Evolutionary conservation across 2,329 filamentous ascomycete species (phyloP).

Genomic region (Lachnellula hyalina): DNA sequence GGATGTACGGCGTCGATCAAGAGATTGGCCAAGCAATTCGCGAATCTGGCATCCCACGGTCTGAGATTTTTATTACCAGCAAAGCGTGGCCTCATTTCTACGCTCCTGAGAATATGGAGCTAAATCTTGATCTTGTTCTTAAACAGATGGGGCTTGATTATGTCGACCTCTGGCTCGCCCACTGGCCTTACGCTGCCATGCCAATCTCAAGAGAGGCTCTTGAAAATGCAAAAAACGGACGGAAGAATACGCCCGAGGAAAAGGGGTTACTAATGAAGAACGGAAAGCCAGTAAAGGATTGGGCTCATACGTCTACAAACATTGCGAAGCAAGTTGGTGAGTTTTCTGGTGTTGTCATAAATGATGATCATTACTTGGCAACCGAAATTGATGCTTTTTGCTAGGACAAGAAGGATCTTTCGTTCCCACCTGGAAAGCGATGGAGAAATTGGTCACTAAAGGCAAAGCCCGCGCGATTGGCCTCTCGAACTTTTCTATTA

Average conservation of each 20-base stretch:
- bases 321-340: too few species aligned
- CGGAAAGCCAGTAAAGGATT: too few species aligned
- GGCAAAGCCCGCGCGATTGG: neutral
- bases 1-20: slow-evolving; percentile 39
- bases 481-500: slow-evolving; percentile 1
- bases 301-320: too few species aligned
- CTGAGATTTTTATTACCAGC: slow-evolving; percentile 47
- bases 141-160: neutral
- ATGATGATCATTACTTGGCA: neutral
- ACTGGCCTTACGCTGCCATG: neutral
- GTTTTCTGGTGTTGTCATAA: neutral
- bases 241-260: too few species aligned
- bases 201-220: neutral
- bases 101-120: neutral
- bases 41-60: slow-evolving; percentile 39
- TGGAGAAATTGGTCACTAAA: neutral
- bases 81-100: slow-evolving; percentile 34
- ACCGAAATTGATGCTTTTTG: neutral
- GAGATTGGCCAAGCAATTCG: slow-evolving; percentile 45
- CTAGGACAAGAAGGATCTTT: too few species aligned
- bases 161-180: too few species aligned
- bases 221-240: neutral
- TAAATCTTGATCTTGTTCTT: neutral
- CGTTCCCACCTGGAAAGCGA: neutral
- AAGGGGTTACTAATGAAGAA: too few species aligned